A percentile compares a stretch with the other conserved stretches of the same genome.
phyloP scores from a whole-genome alignment of 176 grass and related monocot species.

The Zoysia japonica region DNA sequence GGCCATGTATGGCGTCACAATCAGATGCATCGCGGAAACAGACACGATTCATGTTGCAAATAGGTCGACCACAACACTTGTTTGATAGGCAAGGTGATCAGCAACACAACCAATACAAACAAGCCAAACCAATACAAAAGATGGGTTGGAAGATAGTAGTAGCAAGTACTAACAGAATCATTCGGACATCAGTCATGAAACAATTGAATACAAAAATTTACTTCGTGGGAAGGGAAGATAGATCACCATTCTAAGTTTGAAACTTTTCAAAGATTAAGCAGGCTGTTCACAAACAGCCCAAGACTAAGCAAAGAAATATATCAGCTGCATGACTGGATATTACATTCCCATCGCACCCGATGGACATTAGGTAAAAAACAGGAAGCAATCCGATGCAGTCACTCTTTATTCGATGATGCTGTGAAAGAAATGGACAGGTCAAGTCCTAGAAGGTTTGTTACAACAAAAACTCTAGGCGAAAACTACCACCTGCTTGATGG shows the following conservation, averaged over 20 bases:
- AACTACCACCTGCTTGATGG: conserved; percentile 66
- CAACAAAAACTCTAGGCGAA: conserved; percentile 49
- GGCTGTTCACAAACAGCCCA: conserved; percentile 4
- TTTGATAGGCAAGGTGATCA: no score
- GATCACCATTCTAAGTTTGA: background rate
- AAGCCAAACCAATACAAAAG: background rate
- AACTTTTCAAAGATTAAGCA: background rate
- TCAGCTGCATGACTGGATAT: conserved; percentile 35
- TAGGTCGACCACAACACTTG: background rate
- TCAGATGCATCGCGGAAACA: background rate
- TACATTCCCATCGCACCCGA: conserved; percentile 45
- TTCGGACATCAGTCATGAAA: background rate
- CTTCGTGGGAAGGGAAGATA: background rate
- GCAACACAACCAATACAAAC: background rate
- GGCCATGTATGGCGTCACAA: background rate
- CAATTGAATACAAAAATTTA: background rate
- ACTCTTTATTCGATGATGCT: conserved; percentile 64
- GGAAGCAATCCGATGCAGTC: conserved; percentile 44
- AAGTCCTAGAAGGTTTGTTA: conserved; percentile 26
- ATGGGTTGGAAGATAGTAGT: background rate
- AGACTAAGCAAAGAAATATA: conserved; percentile 30
- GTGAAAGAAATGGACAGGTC: conserved; percentile 47
- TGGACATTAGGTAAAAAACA: conserved; percentile 39
- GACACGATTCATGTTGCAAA: background rate
- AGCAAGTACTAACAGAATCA: background rate